phyloP scores from a whole-genome alignment of 2,329 filamentous ascomycete species.

The Diaporthe helianthi region DNA sequence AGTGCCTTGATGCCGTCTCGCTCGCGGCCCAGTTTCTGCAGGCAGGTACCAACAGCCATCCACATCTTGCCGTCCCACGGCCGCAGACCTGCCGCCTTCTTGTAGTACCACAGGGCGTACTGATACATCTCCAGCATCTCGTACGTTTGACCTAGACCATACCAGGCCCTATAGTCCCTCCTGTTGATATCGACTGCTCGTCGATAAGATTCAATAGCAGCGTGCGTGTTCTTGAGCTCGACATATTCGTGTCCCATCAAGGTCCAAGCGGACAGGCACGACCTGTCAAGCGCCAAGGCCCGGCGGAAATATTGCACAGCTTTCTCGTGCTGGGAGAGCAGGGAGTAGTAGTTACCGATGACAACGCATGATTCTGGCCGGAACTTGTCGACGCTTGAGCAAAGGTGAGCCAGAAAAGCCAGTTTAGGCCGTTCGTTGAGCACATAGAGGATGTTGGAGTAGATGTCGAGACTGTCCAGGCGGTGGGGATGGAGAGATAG shows the following conservation, averaged over 20 bases:
- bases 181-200: conserved; percentile 95
- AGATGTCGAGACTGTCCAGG: conserved; percentile 91
- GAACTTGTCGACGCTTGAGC: conserved; percentile 92
- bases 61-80: conserved; percentile 99
- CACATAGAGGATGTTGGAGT: conserved; percentile 97
- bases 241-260: conserved; percentile 99
- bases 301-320: conserved; percentile 97
- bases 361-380: conserved; percentile 96
- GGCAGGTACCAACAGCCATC: conserved; percentile 92
- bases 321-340: conserved; percentile 95
- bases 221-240: conserved; percentile 97
- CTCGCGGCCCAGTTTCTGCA: conserved; percentile 85
- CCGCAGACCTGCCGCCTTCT: conserved; percentile 89
- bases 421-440: conserved; percentile 87
- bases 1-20: conserved; percentile 94
- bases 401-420: conserved; percentile 89
- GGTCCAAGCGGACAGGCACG: conserved; percentile 94
- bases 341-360: conserved; percentile 95
- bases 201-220: conserved; percentile 95
- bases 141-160: conserved; percentile 94
- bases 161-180: conserved; percentile 97
- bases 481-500: conserved; percentile 77
- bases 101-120: conserved; percentile 97
- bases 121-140: conserved; percentile 98
- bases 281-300: conserved; percentile 86